Evolutionary conservation across 345 rosid genomes (phyloP).

Genomic region (Eucalyptus victrix): DNA sequence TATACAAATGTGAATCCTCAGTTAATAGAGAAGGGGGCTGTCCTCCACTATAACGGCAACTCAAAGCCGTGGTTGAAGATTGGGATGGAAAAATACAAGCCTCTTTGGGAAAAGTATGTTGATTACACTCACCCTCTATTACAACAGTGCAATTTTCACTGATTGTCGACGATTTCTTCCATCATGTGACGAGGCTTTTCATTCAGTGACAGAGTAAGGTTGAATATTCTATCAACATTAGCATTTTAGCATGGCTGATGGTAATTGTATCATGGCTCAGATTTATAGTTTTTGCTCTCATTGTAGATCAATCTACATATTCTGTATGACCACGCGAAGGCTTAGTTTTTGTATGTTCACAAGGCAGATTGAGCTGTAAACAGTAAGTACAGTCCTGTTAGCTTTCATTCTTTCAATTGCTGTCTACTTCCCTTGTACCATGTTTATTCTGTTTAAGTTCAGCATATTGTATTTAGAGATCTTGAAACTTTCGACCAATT

Average conservation of each 20-base stretch:
- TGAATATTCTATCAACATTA: neutral
- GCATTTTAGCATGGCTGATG: neutral
- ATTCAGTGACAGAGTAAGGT: neutral
- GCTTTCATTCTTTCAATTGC: neutral
- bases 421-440: neutral
- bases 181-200: neutral
- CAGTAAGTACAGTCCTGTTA: neutral
- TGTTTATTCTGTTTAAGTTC: neutral
- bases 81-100: slow-evolving; percentile 90
- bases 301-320: neutral
- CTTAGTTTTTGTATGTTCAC: neutral
- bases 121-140: slow-evolving; percentile 71
- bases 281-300: neutral
- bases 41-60: slow-evolving; percentile 89
- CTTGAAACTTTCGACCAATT: neutral
- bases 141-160: slow-evolving; percentile 89
- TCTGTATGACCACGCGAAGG: neutral
- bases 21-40: slow-evolving; percentile 82
- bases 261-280: neutral
- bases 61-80: slow-evolving; percentile 97
- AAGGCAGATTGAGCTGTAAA: neutral
- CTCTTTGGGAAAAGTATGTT: slow-evolving; percentile 85
- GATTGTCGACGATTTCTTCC: slow-evolving; percentile 3
- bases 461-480: neutral
- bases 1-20: slow-evolving; percentile 73